A percentile compares a stretch with the other conserved stretches of the same genome.
Conservation (phyloP, 75 land plant genomes). For the Sequoia sempervirens region DNA sequence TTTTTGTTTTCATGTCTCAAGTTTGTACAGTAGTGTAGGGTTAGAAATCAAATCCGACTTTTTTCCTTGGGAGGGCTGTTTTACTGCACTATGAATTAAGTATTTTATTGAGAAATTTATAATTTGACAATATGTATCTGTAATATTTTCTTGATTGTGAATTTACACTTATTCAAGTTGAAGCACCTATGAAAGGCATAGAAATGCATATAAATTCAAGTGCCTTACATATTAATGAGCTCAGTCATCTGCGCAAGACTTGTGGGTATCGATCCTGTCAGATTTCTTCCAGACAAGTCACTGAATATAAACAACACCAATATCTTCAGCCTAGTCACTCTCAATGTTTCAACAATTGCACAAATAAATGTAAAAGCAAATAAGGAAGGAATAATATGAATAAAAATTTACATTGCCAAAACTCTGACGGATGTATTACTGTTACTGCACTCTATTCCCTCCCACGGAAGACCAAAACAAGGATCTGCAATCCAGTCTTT, state of each 20-base stretch:
- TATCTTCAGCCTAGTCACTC: too few species aligned
- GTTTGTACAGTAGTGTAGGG: too few species aligned
- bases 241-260: neutral
- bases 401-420: neutral
- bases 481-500: neutral
- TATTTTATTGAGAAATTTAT: too few species aligned
- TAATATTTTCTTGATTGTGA: too few species aligned
- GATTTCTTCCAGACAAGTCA: neutral
- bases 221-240: neutral
- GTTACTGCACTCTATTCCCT: neutral
- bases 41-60: too few species aligned
- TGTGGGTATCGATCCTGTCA: neutral
- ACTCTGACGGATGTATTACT: neutral
- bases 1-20: neutral
- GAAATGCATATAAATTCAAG: neutral
- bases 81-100: too few species aligned
- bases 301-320: neutral
- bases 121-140: too few species aligned
- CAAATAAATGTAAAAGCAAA: neutral
- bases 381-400: neutral
- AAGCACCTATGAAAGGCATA: too few species aligned
- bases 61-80: too few species aligned
- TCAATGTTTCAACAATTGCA: neutral
- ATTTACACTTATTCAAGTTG: too few species aligned
- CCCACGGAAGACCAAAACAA: neutral